Conservation (phyloP, 2,329 filamentous ascomycete species). For the Phialophora verrucosa region DNA sequence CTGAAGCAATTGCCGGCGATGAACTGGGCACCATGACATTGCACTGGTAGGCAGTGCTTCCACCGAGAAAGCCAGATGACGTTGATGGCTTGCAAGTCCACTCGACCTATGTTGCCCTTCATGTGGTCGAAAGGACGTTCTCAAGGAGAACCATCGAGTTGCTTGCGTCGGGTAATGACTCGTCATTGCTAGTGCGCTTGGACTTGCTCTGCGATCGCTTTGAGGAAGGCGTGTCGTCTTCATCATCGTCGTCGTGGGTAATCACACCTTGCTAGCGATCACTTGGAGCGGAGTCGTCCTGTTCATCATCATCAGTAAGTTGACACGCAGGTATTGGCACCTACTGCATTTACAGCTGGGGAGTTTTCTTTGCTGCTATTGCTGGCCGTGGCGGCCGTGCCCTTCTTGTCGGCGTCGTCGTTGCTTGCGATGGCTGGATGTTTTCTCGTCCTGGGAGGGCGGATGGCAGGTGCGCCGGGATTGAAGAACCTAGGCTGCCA, state of each 20-base stretch:
- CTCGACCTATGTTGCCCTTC: background rate
- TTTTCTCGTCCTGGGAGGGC: constrained; percentile 1
- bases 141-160: background rate
- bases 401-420: background rate
- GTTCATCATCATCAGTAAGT: background rate
- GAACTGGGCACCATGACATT: background rate
- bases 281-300: background rate
- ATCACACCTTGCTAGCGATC: background rate
- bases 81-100: background rate
- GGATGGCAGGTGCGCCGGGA: background rate
- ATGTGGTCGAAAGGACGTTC: background rate
- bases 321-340: background rate
- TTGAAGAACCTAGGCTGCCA: background rate
- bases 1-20: background rate
- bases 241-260: background rate
- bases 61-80: background rate
- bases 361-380: constrained; percentile 10
- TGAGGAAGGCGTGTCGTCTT: background rate
- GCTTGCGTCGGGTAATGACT: background rate
- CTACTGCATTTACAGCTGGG: background rate
- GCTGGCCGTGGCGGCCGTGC: background rate
- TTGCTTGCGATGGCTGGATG: background rate
- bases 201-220: background rate
- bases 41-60: background rate
- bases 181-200: background rate